Evolutionary conservation across 2,329 filamentous ascomycete species (phyloP), one percentile per base, ranked within the genome.

Genomic region (Furcasterigmium furcatum): DNA sequence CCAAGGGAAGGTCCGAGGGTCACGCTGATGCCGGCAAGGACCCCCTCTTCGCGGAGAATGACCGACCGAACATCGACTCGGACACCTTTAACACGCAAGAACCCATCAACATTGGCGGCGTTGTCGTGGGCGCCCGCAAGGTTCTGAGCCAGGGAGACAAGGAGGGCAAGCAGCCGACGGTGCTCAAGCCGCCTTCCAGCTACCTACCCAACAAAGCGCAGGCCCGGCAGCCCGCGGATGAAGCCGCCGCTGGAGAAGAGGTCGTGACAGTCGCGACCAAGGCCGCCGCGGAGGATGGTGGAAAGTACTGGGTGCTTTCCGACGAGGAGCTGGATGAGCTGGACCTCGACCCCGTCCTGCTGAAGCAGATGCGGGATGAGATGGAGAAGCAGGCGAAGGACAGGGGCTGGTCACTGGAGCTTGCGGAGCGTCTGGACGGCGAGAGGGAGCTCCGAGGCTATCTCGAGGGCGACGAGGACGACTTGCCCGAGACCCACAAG

Each of bases 321-420:
- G 76, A 82, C 22, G 80, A 85, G 29, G 83, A 91, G 51, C 71
- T 95, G 30, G 79, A 83, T 57, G 78, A 80, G 55, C 67, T 88
- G 38, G 80, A 86, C 13, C 71, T 92, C 24, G 78, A 84, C 44
- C 78, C 79, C 0, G 76, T 84, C 39, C 74, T 84, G 36, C 73
- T 95, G 4, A 83, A 91, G 55, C 74, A 82, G 38, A 71, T 95
- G 60, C 79, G 79, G 56, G 76, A 82, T 51, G 73, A 88, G 58
- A 66, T 95, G 47, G 76, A 87, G 59, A 77, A 82, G 55, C 60
- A 87, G 34, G 88, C 88, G 0, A 79, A 82, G 3, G 82, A 85
- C 8, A 79, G 83, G 52, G 82, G 82, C 14, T 96, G 91, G 90
- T 87, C 84, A 56, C 70, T 96, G 48, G 88, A 94, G 63, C 74